phyloP scores from a whole-genome alignment of 2,329 filamentous ascomycete species.

The Daldinia sp. region DNA sequence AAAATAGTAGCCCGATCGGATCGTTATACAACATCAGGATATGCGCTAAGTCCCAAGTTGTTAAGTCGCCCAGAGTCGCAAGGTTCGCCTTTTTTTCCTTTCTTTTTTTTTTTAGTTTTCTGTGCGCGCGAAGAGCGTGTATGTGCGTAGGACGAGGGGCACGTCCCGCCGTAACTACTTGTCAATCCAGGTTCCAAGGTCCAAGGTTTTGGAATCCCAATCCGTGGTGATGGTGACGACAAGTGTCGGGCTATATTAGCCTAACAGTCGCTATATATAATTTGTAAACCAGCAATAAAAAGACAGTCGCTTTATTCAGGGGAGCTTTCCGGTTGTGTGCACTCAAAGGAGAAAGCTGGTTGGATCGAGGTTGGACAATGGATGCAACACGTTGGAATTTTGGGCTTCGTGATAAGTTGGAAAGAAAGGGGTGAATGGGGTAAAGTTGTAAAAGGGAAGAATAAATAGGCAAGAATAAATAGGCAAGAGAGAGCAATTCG shows the following conservation, averaged over 20 bases:
- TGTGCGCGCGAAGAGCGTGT: background rate
- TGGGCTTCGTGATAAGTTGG: conserved; percentile 29
- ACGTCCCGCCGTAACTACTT: conserved; percentile 12
- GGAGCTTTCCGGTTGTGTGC: conserved; percentile 17
- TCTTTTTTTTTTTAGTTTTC: conserved; percentile 5
- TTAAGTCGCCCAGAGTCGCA: background rate
- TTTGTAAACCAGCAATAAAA: conserved; percentile 18
- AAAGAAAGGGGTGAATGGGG: background rate
- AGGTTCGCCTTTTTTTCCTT: too few species aligned
- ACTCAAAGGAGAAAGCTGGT: conserved; percentile 17
- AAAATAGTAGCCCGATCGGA: background rate
- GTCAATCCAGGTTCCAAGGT: background rate
- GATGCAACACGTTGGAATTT: conserved; percentile 32
- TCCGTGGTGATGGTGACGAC: conserved; percentile 19
- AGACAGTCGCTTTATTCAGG: conserved; percentile 31
- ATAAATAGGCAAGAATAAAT: background rate
- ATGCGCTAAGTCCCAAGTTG: background rate
- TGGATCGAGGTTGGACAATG: conserved; percentile 26
- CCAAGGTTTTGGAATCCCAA: too few species aligned
- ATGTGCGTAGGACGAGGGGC: conserved; percentile 13
- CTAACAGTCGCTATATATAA: conserved; percentile 23
- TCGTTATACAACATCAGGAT: conserved; percentile 1
- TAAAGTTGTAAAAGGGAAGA: background rate
- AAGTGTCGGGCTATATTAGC: conserved; percentile 24
- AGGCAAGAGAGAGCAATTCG: background rate